Conservation (phyloP, 2,329 filamentous ascomycete species). For the Pseudogymnoascus sp. region DNA sequence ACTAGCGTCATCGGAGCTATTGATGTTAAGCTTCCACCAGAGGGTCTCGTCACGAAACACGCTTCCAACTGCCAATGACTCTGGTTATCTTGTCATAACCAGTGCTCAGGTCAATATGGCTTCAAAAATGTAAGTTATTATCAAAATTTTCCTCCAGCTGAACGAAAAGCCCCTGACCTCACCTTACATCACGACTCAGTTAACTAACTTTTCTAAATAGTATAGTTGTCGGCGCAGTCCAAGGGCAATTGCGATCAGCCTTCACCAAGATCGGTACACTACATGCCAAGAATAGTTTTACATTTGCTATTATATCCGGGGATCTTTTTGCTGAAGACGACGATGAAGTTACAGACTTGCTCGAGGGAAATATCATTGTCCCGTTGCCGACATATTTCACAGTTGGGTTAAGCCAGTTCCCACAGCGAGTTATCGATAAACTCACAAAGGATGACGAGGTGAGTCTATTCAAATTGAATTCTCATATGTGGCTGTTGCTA, state of each 20-base stretch:
- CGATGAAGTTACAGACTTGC: constrained; percentile 51
- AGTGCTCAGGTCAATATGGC: constrained; percentile 34
- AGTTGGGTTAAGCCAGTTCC: constrained; percentile 65
- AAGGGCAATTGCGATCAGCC: constrained; percentile 66
- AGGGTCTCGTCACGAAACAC: neutral
- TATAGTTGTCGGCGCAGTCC: constrained; percentile 67
- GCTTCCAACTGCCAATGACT: neutral
- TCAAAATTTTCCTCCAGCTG: neutral
- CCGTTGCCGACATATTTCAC: constrained; percentile 88
- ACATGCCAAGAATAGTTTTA: constrained; percentile 81
- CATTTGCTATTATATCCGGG: constrained; percentile 75
- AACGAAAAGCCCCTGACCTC: constrained; percentile 4
- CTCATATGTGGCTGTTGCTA: neutral
- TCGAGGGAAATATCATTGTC: constrained; percentile 64
- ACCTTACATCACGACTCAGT: constrained; percentile 18
- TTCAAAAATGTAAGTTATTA: constrained; percentile 43
- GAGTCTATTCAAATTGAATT: constrained; percentile 25
- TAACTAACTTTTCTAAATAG: constrained; percentile 14
- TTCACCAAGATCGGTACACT: constrained; percentile 74
- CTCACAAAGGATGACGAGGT: constrained; percentile 60
- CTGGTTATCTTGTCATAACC: neutral
- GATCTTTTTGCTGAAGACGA: constrained; percentile 69
- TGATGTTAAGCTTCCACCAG: neutral
- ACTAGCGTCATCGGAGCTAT: neutral
- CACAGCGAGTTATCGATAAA: constrained; percentile 60